Percentiles rank a stretch among this genome's conserved stretches.
phyloP scores from a whole-genome alignment of 176 grass and related monocot genomes.

The Sorghum bicolor region DNA sequence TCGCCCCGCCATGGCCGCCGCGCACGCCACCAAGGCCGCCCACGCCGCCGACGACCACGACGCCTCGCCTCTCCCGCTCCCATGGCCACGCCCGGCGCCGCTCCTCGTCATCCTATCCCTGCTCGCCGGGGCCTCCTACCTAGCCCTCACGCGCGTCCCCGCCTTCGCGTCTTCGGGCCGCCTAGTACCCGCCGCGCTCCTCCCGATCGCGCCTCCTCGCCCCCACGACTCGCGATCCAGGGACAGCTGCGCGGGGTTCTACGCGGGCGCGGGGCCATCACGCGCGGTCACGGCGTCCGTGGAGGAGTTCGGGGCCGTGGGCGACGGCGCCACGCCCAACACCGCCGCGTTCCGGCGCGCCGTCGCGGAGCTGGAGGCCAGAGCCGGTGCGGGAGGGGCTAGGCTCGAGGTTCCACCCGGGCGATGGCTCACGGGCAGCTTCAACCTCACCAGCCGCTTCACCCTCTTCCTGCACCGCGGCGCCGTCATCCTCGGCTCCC shows the following conservation, averaged over 20 bases:
- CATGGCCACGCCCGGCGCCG: background rate
- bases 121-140: slow-evolving; percentile 30
- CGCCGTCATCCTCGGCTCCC: slow-evolving; percentile 71
- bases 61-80: background rate
- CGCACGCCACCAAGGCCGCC: slow-evolving; percentile 26
- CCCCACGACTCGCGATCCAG: background rate
- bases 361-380: slow-evolving; percentile 35
- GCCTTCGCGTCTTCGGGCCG: background rate
- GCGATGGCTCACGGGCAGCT: slow-evolving; percentile 81
- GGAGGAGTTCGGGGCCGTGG: slow-evolving; percentile 71
- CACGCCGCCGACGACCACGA: background rate
- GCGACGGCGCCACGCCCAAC: slow-evolving; percentile 72
- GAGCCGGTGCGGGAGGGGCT: slow-evolving; percentile 28
- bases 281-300: slow-evolving; percentile 58
- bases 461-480: slow-evolving; percentile 78
- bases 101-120: slow-evolving; percentile 14
- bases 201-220: background rate
- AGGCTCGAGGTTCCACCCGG: slow-evolving; percentile 72
- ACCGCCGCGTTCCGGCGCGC: slow-evolving; percentile 68
- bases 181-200: slow-evolving; percentile 2
- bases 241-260: slow-evolving; percentile 63
- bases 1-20: background rate
- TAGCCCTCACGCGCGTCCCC: slow-evolving; percentile 30
- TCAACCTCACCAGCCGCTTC: slow-evolving; percentile 92
- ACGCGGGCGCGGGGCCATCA: slow-evolving; percentile 7